phyloP scores from a whole-genome alignment of 306 rosid genomes.

The Corylus avellana region DNA sequence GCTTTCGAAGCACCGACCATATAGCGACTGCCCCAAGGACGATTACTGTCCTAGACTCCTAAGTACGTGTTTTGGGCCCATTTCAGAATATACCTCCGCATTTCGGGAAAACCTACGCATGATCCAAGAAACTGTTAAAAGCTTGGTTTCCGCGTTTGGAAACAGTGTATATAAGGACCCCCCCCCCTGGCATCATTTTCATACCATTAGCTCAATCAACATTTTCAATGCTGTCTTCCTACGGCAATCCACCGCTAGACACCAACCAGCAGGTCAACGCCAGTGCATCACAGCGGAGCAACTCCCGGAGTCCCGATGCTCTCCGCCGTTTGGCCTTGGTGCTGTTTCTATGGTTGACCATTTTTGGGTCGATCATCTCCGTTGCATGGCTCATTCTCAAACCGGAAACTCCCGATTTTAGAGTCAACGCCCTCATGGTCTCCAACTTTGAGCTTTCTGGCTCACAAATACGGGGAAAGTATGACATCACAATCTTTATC shows the following conservation, averaged over 20 bases:
- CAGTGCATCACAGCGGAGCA: no score
- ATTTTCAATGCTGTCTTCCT: background rate
- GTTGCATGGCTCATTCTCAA: slow-evolving; percentile 38
- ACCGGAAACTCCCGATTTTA: slow-evolving; percentile 20
- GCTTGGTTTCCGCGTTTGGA: no score
- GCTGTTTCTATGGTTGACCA: slow-evolving; percentile 2
- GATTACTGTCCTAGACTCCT: no score
- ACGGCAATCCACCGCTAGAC: background rate
- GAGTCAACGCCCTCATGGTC: slow-evolving; percentile 27
- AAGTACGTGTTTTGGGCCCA: no score
- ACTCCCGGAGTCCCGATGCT: background rate
- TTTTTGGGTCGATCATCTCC: slow-evolving; percentile 13
- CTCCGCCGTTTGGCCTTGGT: background rate
- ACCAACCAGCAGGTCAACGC: background rate
- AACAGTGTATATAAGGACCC: no score
- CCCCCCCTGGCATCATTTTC: no score
- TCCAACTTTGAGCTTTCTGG: slow-evolving; percentile 33
- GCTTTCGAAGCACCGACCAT: no score
- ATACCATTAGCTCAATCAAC: background rate
- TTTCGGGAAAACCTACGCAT: no score
- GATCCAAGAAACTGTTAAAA: no score
- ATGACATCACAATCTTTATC: slow-evolving; percentile 18
- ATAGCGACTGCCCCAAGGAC: no score
- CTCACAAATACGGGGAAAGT: slow-evolving; percentile 14
- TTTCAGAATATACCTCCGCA: no score